Evolutionary conservation across 2,329 filamentous ascomycete genomes (phyloP).

Genomic region (Fusarium sp.): DNA sequence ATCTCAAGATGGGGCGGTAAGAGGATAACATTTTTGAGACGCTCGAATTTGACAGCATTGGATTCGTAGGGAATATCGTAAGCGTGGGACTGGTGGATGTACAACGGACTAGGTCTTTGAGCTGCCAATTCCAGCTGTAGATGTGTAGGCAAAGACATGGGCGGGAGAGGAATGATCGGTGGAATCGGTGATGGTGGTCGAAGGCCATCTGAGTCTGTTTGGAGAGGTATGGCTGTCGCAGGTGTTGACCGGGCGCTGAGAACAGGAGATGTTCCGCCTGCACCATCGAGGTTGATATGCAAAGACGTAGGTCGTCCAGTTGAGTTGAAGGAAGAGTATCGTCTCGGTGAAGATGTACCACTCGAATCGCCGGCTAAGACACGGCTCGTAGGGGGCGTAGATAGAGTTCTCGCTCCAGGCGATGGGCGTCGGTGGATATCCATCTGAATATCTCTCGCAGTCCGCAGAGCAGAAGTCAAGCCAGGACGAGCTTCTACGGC

Average conservation of each 20-base stretch:
- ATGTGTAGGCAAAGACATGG: slow-evolving; percentile 73
- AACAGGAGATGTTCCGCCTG: slow-evolving; percentile 35
- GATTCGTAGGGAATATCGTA: slow-evolving; percentile 85
- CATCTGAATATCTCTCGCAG: slow-evolving; percentile 22
- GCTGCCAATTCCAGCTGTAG: slow-evolving; percentile 72
- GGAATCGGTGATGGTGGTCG: slow-evolving; percentile 61
- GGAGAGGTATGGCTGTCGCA: slow-evolving; percentile 42
- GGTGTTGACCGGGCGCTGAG: slow-evolving; percentile 25
- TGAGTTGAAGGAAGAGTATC: slow-evolving; percentile 64
- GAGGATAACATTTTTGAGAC: slow-evolving; percentile 87
- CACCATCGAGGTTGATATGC: slow-evolving; percentile 54
- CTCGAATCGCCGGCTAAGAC: slow-evolving; percentile 46
- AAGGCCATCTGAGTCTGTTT: slow-evolving; percentile 38
- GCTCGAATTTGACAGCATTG: slow-evolving; percentile 89
- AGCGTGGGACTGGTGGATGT: slow-evolving; percentile 69
- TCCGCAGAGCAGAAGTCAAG: slow-evolving; percentile 18
- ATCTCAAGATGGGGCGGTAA: slow-evolving; percentile 85
- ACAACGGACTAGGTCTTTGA: slow-evolving; percentile 71
- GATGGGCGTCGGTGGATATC: slow-evolving; percentile 48
- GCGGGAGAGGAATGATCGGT: slow-evolving; percentile 68
- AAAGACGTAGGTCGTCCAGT: slow-evolving; percentile 55
- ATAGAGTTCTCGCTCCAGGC: slow-evolving; percentile 56
- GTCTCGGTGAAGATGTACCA: slow-evolving; percentile 51
- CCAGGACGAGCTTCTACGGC: slow-evolving; percentile 39
- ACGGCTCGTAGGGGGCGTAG: slow-evolving; percentile 63